A percentile compares a stretch with the other conserved stretches of the same genome.
phyloP scores from a whole-genome alignment of 768 basidiomycete genomes.

The Hypholoma fasciculare region DNA sequence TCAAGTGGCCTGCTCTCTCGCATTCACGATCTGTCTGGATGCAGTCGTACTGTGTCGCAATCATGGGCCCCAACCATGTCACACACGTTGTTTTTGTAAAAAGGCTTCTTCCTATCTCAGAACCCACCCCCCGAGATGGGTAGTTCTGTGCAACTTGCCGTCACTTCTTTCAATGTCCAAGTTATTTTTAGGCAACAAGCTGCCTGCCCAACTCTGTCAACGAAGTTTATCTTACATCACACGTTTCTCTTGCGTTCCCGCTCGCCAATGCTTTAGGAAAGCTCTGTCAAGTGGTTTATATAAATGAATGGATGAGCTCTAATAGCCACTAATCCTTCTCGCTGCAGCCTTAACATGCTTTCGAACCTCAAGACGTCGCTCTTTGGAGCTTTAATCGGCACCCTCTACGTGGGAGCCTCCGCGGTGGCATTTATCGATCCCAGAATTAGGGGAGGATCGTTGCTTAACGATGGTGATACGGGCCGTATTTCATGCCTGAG shows the following conservation, averaged over 20 bases:
- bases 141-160: not conserved
- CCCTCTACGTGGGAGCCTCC: conserved; percentile 10
- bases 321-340: not conserved
- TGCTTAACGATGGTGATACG: conserved; percentile 56
- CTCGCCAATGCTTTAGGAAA: not conserved
- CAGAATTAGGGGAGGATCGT: conserved; percentile 50
- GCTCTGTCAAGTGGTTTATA: not conserved
- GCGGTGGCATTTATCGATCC: conserved; percentile 44
- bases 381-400: not conserved
- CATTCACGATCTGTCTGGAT: not conserved
- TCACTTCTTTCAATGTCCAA: not conserved
- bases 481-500: not conserved
- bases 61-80: no score
- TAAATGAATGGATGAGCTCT: not conserved
- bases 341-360: conserved; percentile 5
- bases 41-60: no score
- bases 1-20: not conserved
- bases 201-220: not conserved
- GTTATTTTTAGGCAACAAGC: not conserved
- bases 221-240: not conserved
- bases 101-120: no score
- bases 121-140: no score
- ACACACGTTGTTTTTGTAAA: no score
- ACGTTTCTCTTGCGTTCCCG: not conserved
- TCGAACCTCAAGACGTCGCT: conserved; percentile 6